phyloP scores from a whole-genome alignment of 2,329 filamentous ascomycete species.

The Aspergillus tamarii region DNA sequence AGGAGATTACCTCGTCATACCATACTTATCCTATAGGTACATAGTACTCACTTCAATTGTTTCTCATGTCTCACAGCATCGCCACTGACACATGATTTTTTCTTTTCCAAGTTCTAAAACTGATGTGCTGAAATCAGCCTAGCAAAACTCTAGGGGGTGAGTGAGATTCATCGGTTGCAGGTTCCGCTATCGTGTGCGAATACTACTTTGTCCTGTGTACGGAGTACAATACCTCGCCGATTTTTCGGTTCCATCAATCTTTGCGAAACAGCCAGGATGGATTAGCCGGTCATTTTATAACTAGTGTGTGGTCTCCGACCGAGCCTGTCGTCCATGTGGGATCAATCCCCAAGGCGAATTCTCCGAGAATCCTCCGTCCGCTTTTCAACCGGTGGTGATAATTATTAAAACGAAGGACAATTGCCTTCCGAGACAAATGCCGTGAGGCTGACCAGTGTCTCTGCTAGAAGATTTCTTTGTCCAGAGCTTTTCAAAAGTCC shows the following conservation, averaged over 20 bases:
- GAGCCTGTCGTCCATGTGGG: not conserved
- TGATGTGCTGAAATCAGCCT: not conserved
- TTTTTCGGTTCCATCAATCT: not conserved
- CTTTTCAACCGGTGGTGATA: not conserved
- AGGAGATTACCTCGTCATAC: not conserved
- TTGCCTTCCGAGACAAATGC: not conserved
- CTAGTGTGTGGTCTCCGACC: not conserved
- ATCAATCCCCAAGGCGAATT: not conserved
- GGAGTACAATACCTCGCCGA: not conserved
- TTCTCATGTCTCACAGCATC: not conserved
- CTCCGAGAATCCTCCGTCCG: not conserved
- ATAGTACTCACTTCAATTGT: not conserved
- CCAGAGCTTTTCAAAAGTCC: not conserved
- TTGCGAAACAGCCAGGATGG: not conserved
- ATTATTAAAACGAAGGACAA: not conserved
- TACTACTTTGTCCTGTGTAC: not conserved
- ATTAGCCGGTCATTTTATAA: not conserved
- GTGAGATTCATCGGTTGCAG: not conserved
- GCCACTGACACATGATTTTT: not conserved
- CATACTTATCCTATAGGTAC: not conserved
- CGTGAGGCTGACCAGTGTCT: not conserved
- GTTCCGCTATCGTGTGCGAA: not conserved
- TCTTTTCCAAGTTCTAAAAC: too few relatives aligned
- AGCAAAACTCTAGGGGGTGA: not conserved
- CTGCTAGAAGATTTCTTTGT: not conserved